Evolutionary conservation across 352 stramenopile species (phyloP), one percentile per base, ranked within the genome.

Genomic region (Phytopythium delawarense): DNA sequence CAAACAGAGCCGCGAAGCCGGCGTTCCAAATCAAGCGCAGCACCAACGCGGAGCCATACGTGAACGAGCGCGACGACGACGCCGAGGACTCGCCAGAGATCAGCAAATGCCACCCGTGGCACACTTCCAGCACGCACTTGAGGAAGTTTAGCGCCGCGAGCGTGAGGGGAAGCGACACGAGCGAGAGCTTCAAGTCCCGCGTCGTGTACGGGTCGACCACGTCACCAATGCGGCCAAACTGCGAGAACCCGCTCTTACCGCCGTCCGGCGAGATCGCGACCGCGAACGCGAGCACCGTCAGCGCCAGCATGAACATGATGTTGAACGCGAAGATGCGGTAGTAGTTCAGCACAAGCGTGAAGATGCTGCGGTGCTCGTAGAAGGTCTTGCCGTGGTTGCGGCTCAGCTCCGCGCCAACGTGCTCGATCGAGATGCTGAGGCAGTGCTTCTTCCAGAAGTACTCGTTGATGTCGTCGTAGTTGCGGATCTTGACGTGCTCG

Each of bases 241-340:
- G 79, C 8, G 50, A 42, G 68, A 85, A 86, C 0, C 79, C 74
- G 44, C 61, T 60, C 58, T 83, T 84, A 48, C 80, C 82, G 21
- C 82, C 82, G 39, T 78, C 72, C 2, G 78, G 78, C 0, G 80
- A 89, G 49, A 91, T 73, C 13, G 78, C 76, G 7, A 85, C 75
- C 4, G 64, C 70, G 62, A 88, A 91, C 7, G 73, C 61, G 49
- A 89, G 61, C 11, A 89, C 80, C 13, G 65, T 70, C 4, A 91
- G 63, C 23, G 71, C 40, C 44, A 87, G 66, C 49, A 91, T 55
- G 57, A 89, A 91, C 74, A 91, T 83, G 40, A 90, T 65, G 62
- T 92, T 89, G 71, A 92, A 92, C 57, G 89, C 78, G 69, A 92
- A 92, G 63, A 92, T 92, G 20, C 82, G 81, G 66, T 90, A 90